Base-by-base conservation (phyloP, 2,329 filamentous ascomycete genomes). In the Cladosporium cucumerinum region DNA sequence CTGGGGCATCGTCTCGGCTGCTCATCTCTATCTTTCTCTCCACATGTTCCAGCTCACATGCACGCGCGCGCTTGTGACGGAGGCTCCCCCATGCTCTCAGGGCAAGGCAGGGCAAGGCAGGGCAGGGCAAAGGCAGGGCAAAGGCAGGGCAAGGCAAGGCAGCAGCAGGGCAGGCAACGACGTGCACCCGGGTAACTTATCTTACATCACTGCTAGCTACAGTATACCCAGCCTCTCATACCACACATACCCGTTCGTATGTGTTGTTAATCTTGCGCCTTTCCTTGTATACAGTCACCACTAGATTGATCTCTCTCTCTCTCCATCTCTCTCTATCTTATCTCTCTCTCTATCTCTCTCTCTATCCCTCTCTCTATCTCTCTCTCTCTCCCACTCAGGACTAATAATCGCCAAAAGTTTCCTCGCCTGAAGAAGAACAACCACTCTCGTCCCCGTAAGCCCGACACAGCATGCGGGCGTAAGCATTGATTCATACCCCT, bases 381-480 rank as follows among this genome's bases (percentile, higher is more conserved):
- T n/a, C n/a, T n/a, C 8, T 18, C 26, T 32, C 26, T 11, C 28
- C 1, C 39, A 1, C 2, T 21, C 8, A 21, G 10, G n/a, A n/a
- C n/a, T n/a, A 11, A 21, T 21, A 46, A 23, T 46, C 39, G n/a
- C n/a, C n/a, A 8, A 8, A 1, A 43, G 36, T 7, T 43, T 43
- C 36, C 18, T 43, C 18, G n/a, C n/a, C n/a, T 46, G 36, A 34
- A 34, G 7, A 36, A 16, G n/a, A n/a, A n/a, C n/a, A n/a, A n/a
- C n/a, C 34, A 14, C 7, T 7, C 36, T 43, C 18, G 36, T 43
- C 36, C 8, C 36, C 36, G 18, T 43, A n/a, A 8, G 32, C 32
- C 46, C 25, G 11, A 12, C 18, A 11, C 43, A 62, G 60, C 49
- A 62, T 62, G 60, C 54, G 36, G 43, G 23, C 21, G 49, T 62